Evolutionary conservation across 768 basidiomycete genomes (phyloP).

Genomic region (Lactarius trivialis): DNA sequence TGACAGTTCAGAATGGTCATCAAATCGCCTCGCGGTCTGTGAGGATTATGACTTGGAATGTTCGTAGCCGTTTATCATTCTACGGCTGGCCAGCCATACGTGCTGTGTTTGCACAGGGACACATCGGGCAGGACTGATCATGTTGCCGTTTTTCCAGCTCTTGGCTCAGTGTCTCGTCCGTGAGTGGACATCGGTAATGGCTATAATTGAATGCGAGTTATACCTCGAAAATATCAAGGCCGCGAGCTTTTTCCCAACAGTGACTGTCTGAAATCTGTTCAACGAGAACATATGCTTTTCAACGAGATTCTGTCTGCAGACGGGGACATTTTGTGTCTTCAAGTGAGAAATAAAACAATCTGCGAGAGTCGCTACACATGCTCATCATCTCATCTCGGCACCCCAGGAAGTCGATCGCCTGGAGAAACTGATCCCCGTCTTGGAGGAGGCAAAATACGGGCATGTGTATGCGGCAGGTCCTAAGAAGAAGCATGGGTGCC

Average conservation of each 20-base stretch:
- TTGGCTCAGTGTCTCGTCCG: constrained; percentile 76
- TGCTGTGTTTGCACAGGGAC: constrained; percentile 7
- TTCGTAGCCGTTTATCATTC: constrained; percentile 36
- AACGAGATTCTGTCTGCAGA: constrained; percentile 64
- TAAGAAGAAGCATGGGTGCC: constrained; percentile 78
- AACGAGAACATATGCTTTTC: constrained; percentile 70
- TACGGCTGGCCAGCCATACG: constrained; percentile 10
- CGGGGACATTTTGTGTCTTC: constrained; percentile 83
- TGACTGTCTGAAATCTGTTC: constrained; percentile 69
- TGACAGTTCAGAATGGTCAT: constrained; percentile 23
- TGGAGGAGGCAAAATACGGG: constrained; percentile 59
- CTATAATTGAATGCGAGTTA: neutral
- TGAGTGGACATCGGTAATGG: constrained; percentile 36
- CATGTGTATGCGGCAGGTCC: constrained; percentile 63
- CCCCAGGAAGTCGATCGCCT: constrained; percentile 81
- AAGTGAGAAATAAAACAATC: constrained; percentile 41
- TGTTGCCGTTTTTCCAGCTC: constrained; percentile 37
- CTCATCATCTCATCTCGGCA: neutral
- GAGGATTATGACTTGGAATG: constrained; percentile 80
- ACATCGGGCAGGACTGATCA: constrained; percentile 4
- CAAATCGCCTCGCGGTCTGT: constrained; percentile 24
- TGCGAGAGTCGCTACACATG: neutral
- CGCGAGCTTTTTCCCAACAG: constrained; percentile 80
- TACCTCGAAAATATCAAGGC: constrained; percentile 36
- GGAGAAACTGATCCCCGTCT: constrained; percentile 59